A percentile compares a stretch with the other conserved stretches of the same genome.
Evolutionary conservation across 352 stramenopile species (phyloP).

Genomic region (Globisporangium abappressorium): DNA sequence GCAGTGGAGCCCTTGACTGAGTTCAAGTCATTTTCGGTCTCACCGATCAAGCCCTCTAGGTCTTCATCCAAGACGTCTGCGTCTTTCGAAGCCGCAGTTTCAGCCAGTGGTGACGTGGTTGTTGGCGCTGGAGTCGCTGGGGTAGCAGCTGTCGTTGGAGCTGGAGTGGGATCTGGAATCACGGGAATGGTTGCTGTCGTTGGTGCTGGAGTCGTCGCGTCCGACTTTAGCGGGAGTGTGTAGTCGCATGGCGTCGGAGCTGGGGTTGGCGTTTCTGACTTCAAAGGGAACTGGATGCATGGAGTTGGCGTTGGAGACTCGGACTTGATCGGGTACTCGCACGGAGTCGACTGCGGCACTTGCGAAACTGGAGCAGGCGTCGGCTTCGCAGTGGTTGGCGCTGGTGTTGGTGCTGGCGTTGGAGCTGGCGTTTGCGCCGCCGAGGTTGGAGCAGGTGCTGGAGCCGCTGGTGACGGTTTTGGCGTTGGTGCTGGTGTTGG

Average conservation of each 20-base stretch:
- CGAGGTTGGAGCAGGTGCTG: not conserved
- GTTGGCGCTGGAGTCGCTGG: not conserved
- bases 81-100: not conserved
- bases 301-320: conserved; percentile 1
- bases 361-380: not conserved
- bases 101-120: not conserved
- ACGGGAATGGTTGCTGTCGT: not conserved
- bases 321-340: conserved; percentile 6
- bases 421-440: not conserved
- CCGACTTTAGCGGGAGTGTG: not conserved
- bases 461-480: too few species aligned
- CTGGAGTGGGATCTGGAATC: not conserved
- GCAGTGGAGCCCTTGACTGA: too few species aligned
- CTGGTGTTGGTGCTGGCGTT: not conserved
- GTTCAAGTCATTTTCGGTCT: not conserved
- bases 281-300: not conserved
- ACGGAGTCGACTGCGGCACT: not conserved
- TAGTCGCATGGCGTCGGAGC: not conserved
- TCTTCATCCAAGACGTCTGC: not conserved
- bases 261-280: not conserved
- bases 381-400: not conserved
- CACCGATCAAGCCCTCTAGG: not conserved
- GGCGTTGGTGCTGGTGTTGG: not conserved
- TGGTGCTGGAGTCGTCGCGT: not conserved
- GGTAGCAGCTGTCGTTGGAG: not conserved